Percentiles rank a stretch among this genome's conserved stretches.
Evolutionary conservation across 192 early-diverging fungal genomes (phyloP).

Genomic region (Podila epicladia): DNA sequence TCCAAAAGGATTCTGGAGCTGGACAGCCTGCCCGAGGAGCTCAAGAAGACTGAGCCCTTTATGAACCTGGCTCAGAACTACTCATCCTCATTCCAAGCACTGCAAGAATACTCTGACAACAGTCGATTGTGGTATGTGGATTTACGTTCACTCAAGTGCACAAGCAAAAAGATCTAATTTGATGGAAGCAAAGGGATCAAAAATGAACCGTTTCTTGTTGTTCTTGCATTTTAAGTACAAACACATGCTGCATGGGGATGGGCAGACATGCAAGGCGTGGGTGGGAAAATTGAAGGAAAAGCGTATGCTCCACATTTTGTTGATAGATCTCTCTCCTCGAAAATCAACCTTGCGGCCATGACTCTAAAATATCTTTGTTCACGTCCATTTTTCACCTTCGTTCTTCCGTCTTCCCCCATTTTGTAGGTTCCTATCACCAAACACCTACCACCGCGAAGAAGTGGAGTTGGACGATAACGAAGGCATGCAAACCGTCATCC

Average conservation of each 20-base stretch:
- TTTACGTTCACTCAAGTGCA: not conserved
- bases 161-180: no score
- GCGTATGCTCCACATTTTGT: no score
- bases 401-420: not conserved
- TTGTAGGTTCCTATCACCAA: constrained; percentile 34
- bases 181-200: no score
- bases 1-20: constrained; percentile 41
- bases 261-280: no score
- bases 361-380: no score
- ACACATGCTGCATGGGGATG: no score
- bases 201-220: not conserved
- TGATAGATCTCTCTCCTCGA: no score
- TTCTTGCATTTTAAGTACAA: no score
- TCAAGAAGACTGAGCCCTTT: constrained; percentile 34
- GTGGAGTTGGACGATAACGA: constrained; percentile 31
- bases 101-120: constrained; percentile 38
- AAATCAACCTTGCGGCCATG: no score
- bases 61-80: constrained; percentile 36
- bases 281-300: no score
- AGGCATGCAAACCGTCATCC: constrained; percentile 3
- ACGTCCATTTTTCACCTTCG: not conserved
- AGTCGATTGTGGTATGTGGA: constrained; percentile 24
- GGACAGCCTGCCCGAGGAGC: constrained; percentile 13
- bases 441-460: constrained; percentile 11
- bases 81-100: constrained; percentile 19